Conservation (phyloP, 2,329 filamentous ascomycete genomes). For the Herpomyces periplanetae region DNA sequence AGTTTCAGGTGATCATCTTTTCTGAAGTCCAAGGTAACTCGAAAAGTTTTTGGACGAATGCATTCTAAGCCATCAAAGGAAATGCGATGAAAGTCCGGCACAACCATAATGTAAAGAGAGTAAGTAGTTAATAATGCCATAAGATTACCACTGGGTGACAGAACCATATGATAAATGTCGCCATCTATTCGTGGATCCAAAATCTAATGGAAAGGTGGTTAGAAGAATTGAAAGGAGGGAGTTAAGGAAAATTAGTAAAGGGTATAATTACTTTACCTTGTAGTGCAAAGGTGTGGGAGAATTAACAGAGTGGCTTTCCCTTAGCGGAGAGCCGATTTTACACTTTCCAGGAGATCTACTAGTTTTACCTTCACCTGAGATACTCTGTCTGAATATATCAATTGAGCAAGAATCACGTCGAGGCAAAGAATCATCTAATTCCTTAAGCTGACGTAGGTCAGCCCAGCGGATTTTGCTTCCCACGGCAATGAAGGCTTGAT, state of each 20-base stretch:
- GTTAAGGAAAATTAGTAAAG: slow-evolving; percentile 2
- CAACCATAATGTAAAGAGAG: slow-evolving; percentile 49
- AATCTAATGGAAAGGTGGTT: slow-evolving; percentile 11
- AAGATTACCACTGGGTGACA: slow-evolving; percentile 43
- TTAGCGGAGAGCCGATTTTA: not conserved
- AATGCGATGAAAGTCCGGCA: slow-evolving; percentile 42
- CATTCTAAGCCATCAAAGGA: slow-evolving; percentile 22
- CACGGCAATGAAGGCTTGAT: slow-evolving; percentile 55
- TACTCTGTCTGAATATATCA: no score
- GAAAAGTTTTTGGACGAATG: slow-evolving; percentile 48
- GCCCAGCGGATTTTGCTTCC: slow-evolving; percentile 76
- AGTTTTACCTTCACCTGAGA: slow-evolving; percentile 4
- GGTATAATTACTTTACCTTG: slow-evolving; percentile 5
- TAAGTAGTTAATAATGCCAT: slow-evolving; percentile 55
- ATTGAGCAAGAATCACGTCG: no score
- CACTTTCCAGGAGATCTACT: slow-evolving; percentile 2
- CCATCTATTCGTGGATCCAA: slow-evolving; percentile 40
- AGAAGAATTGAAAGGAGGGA: slow-evolving; percentile 1
- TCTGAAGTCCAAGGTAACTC: slow-evolving; percentile 65
- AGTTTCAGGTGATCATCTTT: slow-evolving; percentile 50
- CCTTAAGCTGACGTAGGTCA: slow-evolving; percentile 42
- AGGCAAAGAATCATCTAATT: slow-evolving; percentile 14
- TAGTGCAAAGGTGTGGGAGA: slow-evolving; percentile 1
- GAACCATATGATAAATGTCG: slow-evolving; percentile 42
- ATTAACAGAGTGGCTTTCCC: not conserved